These are phyloP conservation scores for Trichophyton simii DNA, from an alignment of 2,329 filamentous ascomycete species.

Conservation along the genomic window DNA sequence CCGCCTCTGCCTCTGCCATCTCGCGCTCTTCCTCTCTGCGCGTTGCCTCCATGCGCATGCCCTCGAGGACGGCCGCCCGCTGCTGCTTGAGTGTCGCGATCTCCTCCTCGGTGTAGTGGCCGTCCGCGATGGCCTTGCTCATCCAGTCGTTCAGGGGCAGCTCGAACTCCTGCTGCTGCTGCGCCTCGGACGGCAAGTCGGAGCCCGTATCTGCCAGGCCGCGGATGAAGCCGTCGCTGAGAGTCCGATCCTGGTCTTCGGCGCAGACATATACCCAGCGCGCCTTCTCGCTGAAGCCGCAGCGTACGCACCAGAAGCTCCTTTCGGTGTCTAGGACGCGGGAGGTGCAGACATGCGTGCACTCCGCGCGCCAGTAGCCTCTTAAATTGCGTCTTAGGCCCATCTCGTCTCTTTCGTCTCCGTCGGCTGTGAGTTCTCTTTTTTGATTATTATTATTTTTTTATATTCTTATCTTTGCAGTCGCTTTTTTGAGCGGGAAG, in stretches of 20 bases:
- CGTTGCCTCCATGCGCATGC: conserved; percentile 7
- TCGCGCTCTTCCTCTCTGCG: not conserved
- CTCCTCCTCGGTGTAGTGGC: conserved; percentile 33
- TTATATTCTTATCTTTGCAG: no score
- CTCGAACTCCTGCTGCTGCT: conserved; percentile 10
- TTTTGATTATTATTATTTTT: not conserved
- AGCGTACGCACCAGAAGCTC: conserved; percentile 44
- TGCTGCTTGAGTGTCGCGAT: conserved; percentile 31
- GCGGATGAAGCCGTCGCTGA: conserved; percentile 20
- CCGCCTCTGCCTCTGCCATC: not conserved
- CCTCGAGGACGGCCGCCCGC: conserved; percentile 22
- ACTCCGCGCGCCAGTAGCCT: conserved; percentile 25
- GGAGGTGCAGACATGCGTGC: conserved; percentile 57
- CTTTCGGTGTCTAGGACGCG: conserved; percentile 44
- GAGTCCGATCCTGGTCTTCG: conserved; percentile 45
- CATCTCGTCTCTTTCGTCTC: not conserved
- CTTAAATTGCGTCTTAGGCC: not conserved
- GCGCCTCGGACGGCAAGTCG: conserved; percentile 48
- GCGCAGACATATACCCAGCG: conserved; percentile 66
- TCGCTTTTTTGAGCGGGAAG: no score
- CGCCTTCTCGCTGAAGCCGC: conserved; percentile 42
- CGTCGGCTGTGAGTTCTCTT: not conserved
- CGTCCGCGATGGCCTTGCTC: conserved; percentile 30
- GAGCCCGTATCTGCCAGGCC: conserved; percentile 45
- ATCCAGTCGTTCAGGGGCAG: conserved; percentile 28